These are phyloP conservation scores for Stentor coeruleus DNA, from an alignment of 73 alveolate genomes.

Conservation along the genomic window DNA sequence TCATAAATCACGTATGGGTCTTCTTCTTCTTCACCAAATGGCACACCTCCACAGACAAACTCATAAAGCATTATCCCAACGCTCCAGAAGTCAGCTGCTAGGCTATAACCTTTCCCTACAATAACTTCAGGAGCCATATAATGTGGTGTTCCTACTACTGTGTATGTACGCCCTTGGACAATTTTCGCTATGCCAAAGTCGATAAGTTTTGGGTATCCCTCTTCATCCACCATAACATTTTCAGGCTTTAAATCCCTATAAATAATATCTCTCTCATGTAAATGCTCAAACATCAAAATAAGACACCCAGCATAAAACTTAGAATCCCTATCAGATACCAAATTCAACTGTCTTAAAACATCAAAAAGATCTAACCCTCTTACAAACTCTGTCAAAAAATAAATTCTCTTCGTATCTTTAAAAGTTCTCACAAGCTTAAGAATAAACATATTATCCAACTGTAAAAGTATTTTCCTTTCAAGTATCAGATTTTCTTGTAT, in stretches of 20 bases:
- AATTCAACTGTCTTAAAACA: conserved; percentile 67
- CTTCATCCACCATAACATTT: conserved; percentile 68
- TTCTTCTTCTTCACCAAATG: conserved; percentile 36
- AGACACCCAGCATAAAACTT: conserved; percentile 47
- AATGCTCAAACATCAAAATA: conserved; percentile 48
- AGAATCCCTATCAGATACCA: conserved; percentile 44
- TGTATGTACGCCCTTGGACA: conserved; percentile 25
- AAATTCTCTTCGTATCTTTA: conserved; percentile 59
- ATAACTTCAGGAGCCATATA: conserved; percentile 46
- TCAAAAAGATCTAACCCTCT: conserved; percentile 70
- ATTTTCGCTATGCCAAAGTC: conserved; percentile 38
- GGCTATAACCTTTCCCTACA: conserved; percentile 30
- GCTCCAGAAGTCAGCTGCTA: conserved; percentile 38
- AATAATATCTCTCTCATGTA: conserved; percentile 53
- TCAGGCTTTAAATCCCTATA: conserved; percentile 77
- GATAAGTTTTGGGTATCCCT: conserved; percentile 33
- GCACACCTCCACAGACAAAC: conserved; percentile 29
- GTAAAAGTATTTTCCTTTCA: conserved; percentile 52
- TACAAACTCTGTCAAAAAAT: conserved; percentile 63
- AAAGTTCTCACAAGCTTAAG: conserved; percentile 63
- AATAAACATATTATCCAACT: conserved; percentile 64
- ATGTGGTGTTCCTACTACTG: conserved; percentile 39
- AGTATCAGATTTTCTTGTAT: conserved; percentile 52
- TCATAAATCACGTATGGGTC: conserved; percentile 16
- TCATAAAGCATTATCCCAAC: conserved; percentile 33